Evolutionary conservation across 2,329 filamentous ascomycete genomes (phyloP).

Genomic region (Cladobotryum mycophilum): DNA sequence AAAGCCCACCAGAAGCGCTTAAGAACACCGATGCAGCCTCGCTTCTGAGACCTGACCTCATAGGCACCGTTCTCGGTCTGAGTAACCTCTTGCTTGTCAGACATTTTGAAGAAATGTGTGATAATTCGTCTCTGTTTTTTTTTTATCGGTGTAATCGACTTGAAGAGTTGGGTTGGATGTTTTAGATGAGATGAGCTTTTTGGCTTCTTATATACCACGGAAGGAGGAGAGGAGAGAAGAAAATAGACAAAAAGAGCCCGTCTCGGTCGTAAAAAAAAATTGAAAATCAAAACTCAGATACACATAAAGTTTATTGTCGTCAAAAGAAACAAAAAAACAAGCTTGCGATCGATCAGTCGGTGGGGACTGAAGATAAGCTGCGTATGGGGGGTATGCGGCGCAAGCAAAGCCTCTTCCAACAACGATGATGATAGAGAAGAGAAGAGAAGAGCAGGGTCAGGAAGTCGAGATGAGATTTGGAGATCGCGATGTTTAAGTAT

Average conservation of each 20-base stretch:
- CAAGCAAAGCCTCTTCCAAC: constrained; percentile 7
- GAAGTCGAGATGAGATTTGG: constrained; percentile 4
- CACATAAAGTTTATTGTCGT: background rate
- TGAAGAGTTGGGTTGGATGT: background rate
- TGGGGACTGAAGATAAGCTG: constrained; percentile 1
- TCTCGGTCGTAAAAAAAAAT: constrained; percentile 3
- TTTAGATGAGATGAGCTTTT: background rate
- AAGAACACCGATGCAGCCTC: constrained; percentile 41
- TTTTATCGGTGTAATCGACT: background rate
- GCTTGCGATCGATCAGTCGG: background rate
- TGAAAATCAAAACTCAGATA: background rate
- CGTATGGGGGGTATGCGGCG: background rate
- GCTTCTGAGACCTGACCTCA: constrained; percentile 24
- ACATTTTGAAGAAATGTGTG: constrained; percentile 25
- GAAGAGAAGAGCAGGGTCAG: background rate
- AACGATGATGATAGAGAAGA: constrained; percentile 6
- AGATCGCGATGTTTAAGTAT: constrained; percentile 12
- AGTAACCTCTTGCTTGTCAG: constrained; percentile 30
- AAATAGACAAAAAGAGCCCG: background rate
- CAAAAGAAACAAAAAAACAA: constrained; percentile 1
- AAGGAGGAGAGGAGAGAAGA: background rate
- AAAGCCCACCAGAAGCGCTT: constrained; percentile 57
- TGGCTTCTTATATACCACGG: background rate
- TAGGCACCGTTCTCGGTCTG: constrained; percentile 27
- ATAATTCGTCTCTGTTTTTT: background rate